A percentile compares a stretch with the other conserved stretches of the same genome.
phyloP scores from a whole-genome alignment of 2,329 filamentous ascomycete genomes.

The Lomentospora prolificans region DNA sequence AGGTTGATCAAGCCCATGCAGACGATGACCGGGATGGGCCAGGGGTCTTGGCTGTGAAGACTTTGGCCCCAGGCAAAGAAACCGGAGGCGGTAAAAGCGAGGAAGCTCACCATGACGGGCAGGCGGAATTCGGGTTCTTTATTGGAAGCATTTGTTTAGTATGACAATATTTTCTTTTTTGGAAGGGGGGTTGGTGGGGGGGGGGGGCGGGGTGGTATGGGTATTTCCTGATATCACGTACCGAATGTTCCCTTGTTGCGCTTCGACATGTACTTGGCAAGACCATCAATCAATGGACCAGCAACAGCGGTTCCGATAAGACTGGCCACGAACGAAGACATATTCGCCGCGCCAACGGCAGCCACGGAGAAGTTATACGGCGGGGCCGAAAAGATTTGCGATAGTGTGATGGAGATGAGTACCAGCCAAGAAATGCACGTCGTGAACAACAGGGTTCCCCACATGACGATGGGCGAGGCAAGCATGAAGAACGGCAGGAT shows the following conservation, averaged over 20 bases:
- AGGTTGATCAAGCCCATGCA: slow-evolving; percentile 22
- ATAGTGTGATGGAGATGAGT: slow-evolving; percentile 20
- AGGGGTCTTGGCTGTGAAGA: slow-evolving; percentile 15
- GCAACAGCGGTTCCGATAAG: slow-evolving; percentile 22
- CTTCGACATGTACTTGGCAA: slow-evolving; percentile 22
- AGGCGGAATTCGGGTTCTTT: slow-evolving; percentile 27
- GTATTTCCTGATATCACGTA: too few relatives aligned
- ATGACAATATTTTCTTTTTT: not conserved
- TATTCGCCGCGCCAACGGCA: slow-evolving; percentile 17
- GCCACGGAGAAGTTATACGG: slow-evolving; percentile 26
- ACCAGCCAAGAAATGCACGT: slow-evolving; percentile 24
- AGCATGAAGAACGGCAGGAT: slow-evolving; percentile 25
- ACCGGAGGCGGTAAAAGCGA: slow-evolving; percentile 24
- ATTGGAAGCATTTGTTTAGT: not conserved
- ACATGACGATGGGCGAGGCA: slow-evolving; percentile 25
- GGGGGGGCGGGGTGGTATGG: too few relatives aligned
- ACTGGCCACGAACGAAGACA: slow-evolving; percentile 10
- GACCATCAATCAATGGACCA: slow-evolving; percentile 23
- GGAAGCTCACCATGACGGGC: slow-evolving; percentile 23
- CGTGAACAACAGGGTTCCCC: slow-evolving; percentile 28
- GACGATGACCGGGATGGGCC: slow-evolving; percentile 22
- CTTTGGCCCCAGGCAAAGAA: slow-evolving; percentile 24
- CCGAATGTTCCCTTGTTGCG: slow-evolving; percentile 25
- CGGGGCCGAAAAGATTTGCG: slow-evolving; percentile 25
- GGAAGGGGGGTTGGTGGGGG: too few relatives aligned